phyloP scores from a whole-genome alignment of 2,329 filamentous ascomycete species.

The Endoconidiophora laricicola region DNA sequence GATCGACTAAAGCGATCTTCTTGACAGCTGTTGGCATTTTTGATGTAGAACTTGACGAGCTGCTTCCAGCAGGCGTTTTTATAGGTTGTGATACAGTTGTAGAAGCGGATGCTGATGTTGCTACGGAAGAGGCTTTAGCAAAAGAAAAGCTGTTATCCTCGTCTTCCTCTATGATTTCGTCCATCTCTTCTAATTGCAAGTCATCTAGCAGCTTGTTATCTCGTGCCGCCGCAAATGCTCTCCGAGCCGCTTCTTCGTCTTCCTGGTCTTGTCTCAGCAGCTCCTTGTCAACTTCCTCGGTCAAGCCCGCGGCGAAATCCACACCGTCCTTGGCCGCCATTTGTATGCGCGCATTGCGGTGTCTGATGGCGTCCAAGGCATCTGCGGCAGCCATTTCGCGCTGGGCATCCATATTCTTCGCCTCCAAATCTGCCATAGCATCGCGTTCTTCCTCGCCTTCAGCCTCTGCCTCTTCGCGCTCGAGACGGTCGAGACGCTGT shows the following conservation, averaged over 20 bases:
- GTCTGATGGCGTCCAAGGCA: slow-evolving; percentile 85
- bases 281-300: slow-evolving; percentile 40
- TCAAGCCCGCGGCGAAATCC: slow-evolving; percentile 37
- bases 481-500: slow-evolving; percentile 67
- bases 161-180: slow-evolving; percentile 8
- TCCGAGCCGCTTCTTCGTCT: slow-evolving; percentile 64
- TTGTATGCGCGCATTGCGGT: slow-evolving; percentile 76
- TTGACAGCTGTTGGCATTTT: slow-evolving; percentile 13
- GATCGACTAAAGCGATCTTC: slow-evolving; percentile 12
- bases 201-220: slow-evolving; percentile 37
- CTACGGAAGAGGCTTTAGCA: neutral
- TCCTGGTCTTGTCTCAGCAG: slow-evolving; percentile 55
- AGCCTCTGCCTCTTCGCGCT: slow-evolving; percentile 52
- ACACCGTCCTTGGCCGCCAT: slow-evolving; percentile 52
- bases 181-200: slow-evolving; percentile 24
- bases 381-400: slow-evolving; percentile 94
- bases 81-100: neutral
- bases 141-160: slow-evolving; percentile 3
- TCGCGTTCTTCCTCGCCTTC: slow-evolving; percentile 57
- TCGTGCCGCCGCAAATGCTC: slow-evolving; percentile 54
- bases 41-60: neutral
- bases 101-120: slow-evolving; percentile 9
- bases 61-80: neutral
- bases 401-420: slow-evolving; percentile 83
- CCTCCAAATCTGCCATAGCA: slow-evolving; percentile 88